Evolutionary conservation across 352 stramenopile species (phyloP).

Genomic region (Blastocystis sp.): DNA sequence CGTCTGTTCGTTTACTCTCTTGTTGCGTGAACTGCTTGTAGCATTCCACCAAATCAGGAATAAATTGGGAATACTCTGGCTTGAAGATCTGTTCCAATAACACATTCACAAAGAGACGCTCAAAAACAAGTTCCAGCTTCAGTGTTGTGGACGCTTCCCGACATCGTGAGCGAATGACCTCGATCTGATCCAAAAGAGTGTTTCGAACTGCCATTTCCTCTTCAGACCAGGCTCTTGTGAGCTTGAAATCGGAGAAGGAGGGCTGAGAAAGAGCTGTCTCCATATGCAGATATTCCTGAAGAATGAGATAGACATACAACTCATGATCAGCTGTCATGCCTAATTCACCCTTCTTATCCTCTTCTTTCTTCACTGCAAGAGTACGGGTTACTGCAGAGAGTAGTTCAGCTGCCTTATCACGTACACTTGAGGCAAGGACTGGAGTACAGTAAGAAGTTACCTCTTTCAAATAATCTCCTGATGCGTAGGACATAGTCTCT

Average conservation of each 20-base stretch:
- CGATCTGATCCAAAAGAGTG: neutral
- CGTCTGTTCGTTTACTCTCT: neutral
- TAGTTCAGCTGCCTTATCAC: neutral
- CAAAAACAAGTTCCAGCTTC: neutral
- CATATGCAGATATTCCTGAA: neutral
- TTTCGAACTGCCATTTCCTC: neutral
- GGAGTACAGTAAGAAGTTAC: neutral
- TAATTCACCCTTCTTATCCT: neutral
- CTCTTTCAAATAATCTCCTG: neutral
- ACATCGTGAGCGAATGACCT: neutral
- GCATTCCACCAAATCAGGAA: conserved; percentile 25
- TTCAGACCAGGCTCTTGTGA: neutral
- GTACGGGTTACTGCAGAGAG: neutral
- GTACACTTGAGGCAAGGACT: neutral
- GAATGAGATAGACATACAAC: neutral
- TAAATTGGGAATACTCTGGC: conserved; percentile 41
- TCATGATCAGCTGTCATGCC: neutral
- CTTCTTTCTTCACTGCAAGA: neutral
- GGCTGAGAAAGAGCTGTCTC: neutral
- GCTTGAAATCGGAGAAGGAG: neutral
- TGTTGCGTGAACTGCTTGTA: neutral
- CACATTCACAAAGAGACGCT: conserved; percentile 15
- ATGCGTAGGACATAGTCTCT: neutral
- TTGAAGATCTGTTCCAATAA: neutral
- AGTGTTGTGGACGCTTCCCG: neutral